These are phyloP conservation scores for Persicaria tinctoria DNA, from an alignment of 148 eudicot species.

Conservation along the genomic window DNA sequence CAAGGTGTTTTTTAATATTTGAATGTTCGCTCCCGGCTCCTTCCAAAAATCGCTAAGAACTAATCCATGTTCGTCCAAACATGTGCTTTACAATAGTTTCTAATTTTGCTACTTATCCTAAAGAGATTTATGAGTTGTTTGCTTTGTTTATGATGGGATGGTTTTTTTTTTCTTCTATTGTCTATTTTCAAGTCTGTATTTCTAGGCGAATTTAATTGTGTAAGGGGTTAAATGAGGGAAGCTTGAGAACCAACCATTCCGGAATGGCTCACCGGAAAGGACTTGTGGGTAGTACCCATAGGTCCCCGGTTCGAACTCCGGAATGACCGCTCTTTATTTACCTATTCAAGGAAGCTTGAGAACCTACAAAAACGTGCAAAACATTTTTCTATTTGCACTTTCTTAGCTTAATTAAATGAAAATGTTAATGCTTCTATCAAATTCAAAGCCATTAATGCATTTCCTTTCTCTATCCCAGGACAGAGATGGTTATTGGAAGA, in stretches of 20 bases:
- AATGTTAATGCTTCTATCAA: background rate
- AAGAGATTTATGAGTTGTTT: background rate
- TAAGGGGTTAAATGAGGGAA: background rate
- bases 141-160: background rate
- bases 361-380: background rate
- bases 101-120: background rate
- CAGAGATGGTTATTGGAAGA: conserved; percentile 86
- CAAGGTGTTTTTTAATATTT: background rate
- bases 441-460: background rate
- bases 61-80: background rate
- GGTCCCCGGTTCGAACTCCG: too few relatives aligned
- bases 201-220: background rate
- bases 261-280: too few relatives aligned
- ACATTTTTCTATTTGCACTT: background rate
- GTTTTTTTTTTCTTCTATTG: background rate
- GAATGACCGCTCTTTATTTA: too few relatives aligned
- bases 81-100: background rate
- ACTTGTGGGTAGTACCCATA: too few relatives aligned
- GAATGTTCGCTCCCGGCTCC: background rate
- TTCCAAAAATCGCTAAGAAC: background rate
- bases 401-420: background rate
- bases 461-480: conserved; percentile 39
- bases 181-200: background rate
- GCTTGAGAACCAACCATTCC: background rate
- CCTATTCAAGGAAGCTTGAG: background rate